Conservation (phyloP, 345 rosid species). For the Mangifera indica region DNA sequence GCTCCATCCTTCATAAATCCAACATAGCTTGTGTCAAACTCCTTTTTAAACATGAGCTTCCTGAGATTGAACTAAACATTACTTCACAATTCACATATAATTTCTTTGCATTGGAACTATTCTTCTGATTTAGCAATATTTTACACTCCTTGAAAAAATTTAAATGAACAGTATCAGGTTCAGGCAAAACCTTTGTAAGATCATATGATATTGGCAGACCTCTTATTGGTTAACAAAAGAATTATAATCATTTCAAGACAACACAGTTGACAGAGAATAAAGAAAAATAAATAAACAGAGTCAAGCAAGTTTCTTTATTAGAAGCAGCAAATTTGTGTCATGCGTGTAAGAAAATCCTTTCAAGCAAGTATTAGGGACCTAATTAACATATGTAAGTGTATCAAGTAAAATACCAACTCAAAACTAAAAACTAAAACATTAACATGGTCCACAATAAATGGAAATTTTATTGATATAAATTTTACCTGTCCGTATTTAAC, state of each 20-base stretch:
- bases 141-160: background rate
- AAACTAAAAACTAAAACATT: background rate
- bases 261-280: background rate
- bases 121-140: background rate
- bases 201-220: background rate
- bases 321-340: too few species aligned
- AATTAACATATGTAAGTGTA: background rate
- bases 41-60: constrained; percentile 76
- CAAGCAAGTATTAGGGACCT: background rate
- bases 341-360: too few species aligned
- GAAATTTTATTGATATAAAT: background rate
- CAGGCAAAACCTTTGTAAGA: too few species aligned
- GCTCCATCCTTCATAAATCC: constrained; percentile 89
- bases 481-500: constrained; percentile 66
- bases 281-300: background rate
- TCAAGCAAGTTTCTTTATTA: background rate
- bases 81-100: background rate
- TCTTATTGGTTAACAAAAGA: background rate
- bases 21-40: constrained; percentile 76
- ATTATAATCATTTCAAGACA: too few species aligned
- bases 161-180: background rate
- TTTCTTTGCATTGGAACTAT: too few species aligned
- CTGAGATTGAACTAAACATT: constrained; percentile 34
- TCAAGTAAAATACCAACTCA: background rate
- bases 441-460: background rate